Conservation (phyloP, 2,329 filamentous ascomycete species). For the Trichoderma gracile region DNA sequence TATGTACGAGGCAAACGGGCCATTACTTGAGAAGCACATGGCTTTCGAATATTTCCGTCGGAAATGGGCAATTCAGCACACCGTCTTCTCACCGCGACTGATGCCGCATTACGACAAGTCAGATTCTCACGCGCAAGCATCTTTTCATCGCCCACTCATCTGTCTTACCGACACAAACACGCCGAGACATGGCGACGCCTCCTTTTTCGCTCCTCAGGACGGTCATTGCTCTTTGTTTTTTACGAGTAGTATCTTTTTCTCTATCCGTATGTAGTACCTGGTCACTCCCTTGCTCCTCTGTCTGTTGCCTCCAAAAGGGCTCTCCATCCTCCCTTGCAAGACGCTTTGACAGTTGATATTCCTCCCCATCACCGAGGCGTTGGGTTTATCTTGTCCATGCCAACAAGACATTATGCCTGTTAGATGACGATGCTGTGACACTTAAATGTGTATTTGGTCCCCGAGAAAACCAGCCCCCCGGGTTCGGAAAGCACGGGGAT, state of each 20-base stretch:
- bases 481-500: neutral
- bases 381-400: neutral
- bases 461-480: constrained; percentile 5
- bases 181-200: constrained; percentile 29
- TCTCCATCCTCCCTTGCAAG: neutral
- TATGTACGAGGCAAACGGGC: no score
- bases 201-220: neutral
- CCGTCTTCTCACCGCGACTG: no score
- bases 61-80: no score
- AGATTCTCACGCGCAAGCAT: no score
- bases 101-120: no score
- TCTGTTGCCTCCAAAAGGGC: neutral
- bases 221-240: neutral
- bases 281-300: neutral
- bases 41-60: no score
- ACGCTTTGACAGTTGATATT: neutral
- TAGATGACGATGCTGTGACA: constrained; percentile 9
- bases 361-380: constrained; percentile 10
- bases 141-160: neutral
- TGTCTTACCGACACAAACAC: constrained; percentile 24
- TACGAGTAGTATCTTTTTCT: no score
- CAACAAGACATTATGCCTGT: neutral
- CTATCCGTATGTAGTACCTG: no score
- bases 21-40: no score
- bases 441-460: neutral